A percentile compares a stretch with the other conserved stretches of the same genome.
Evolutionary conservation across 2,329 filamentous ascomycete genomes (phyloP).

Genomic region (Cladosporium phlei): DNA sequence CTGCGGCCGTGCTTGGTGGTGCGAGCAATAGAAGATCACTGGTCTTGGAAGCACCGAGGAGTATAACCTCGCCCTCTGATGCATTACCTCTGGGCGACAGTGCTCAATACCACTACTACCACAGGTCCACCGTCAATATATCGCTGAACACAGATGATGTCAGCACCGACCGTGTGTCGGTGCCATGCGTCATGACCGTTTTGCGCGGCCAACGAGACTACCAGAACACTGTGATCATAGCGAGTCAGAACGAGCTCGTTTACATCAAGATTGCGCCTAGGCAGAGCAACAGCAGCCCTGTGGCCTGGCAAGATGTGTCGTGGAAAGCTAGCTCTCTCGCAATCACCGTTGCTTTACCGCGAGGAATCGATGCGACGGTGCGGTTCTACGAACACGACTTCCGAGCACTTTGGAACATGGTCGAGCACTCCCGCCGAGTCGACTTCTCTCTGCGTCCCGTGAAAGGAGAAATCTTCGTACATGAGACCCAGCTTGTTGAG

Average conservation of each 20-base stretch:
- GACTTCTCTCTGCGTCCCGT: constrained; percentile 65
- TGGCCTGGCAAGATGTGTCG: constrained; percentile 74
- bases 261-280: constrained; percentile 64
- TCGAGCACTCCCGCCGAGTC: constrained; percentile 76
- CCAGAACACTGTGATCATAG: constrained; percentile 66
- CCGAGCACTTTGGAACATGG: constrained; percentile 72
- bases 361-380: constrained; percentile 68
- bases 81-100: constrained; percentile 75
- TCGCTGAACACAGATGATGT: constrained; percentile 69
- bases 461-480: constrained; percentile 64
- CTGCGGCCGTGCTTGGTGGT: constrained; percentile 65
- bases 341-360: constrained; percentile 66
- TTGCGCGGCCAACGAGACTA: constrained; percentile 65
- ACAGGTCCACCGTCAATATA: constrained; percentile 68
- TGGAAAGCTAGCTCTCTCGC: constrained; percentile 67
- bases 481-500: constrained; percentile 63
- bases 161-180: constrained; percentile 61
- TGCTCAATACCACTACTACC: constrained; percentile 64
- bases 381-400: constrained; percentile 74
- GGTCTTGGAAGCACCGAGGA: background rate
- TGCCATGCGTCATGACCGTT: constrained; percentile 73
- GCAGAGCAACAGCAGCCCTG: constrained; percentile 48
- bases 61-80: constrained; percentile 50
- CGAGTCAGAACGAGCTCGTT: constrained; percentile 73
- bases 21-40: constrained; percentile 29